Evolutionary conservation across 345 rosid species (phyloP).

Genomic region (Eucalyptus victrix): DNA sequence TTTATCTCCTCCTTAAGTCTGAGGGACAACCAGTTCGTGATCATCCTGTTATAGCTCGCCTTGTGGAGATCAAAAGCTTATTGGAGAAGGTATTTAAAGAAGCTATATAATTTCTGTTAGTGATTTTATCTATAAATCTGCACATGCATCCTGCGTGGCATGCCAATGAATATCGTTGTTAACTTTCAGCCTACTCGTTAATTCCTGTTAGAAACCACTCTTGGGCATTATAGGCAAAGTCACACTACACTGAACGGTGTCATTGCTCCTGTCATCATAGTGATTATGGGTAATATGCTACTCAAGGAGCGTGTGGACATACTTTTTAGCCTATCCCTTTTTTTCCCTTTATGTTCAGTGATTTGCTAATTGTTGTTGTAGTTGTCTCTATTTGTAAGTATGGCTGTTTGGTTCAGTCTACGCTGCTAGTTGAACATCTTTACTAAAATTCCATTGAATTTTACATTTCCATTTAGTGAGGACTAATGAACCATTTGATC

Average conservation of each 20-base stretch:
- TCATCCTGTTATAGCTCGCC: slow-evolving; percentile 87
- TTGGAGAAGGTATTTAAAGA: slow-evolving; percentile 53
- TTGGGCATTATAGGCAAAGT: background rate
- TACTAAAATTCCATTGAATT: background rate
- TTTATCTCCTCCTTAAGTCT: slow-evolving; percentile 88
- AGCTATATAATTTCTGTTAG: background rate
- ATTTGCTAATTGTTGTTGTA: background rate
- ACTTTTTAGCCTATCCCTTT: background rate
- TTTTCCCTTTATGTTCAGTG: background rate
- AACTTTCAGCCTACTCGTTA: background rate
- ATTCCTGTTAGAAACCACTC: background rate
- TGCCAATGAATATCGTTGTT: background rate
- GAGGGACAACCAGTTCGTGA: slow-evolving; percentile 85
- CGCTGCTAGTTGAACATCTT: background rate
- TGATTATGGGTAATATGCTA: background rate
- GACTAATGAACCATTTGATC: background rate
- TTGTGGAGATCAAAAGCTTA: slow-evolving; percentile 67
- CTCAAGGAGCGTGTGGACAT: background rate
- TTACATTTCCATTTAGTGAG: background rate
- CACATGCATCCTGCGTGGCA: background rate
- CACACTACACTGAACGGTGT: background rate
- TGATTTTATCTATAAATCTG: background rate
- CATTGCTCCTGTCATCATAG: background rate
- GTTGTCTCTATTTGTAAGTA: background rate
- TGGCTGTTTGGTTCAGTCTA: background rate